Evolutionary conservation across 805 yeast genomes (phyloP).

Genomic region (Saturnispora sanitii): DNA sequence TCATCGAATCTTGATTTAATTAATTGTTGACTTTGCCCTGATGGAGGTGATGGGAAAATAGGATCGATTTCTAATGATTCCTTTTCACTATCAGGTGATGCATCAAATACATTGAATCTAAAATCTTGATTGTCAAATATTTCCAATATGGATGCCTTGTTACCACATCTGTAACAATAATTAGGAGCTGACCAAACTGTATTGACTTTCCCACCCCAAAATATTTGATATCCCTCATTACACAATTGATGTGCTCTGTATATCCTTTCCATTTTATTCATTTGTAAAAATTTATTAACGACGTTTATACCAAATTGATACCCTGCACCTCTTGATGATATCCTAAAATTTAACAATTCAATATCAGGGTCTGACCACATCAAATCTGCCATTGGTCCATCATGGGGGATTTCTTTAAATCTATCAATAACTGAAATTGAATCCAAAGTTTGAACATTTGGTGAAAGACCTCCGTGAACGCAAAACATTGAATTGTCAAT

Average conservation of each 20-base stretch:
- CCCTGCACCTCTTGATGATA: conserved; percentile 96
- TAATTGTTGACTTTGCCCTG: neutral
- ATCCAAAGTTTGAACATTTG: conserved; percentile 88
- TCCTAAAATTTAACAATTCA: conserved; percentile 65
- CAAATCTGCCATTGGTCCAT: conserved; percentile 98
- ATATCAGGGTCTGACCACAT: conserved; percentile 99
- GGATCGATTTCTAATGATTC: conserved; percentile 34
- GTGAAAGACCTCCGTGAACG: conserved; percentile 94
- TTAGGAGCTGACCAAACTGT: conserved; percentile 99
- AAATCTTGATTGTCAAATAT: conserved; percentile 49
- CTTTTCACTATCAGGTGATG: conserved; percentile 85
- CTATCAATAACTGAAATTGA: conserved; percentile 86
- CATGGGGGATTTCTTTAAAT: conserved; percentile 93
- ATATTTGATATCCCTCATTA: conserved; percentile 89
- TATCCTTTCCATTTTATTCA: conserved; percentile 71
- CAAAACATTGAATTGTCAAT: conserved; percentile 87
- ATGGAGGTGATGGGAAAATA: conserved; percentile 1
- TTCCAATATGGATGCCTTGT: conserved; percentile 94
- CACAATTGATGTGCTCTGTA: conserved; percentile 94
- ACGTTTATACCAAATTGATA: conserved; percentile 90
- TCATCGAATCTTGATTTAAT: too few species aligned
- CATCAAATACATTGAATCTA: conserved; percentile 85
- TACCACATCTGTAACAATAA: conserved; percentile 95
- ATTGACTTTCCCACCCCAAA: conserved; percentile 82
- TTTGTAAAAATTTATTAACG: conserved; percentile 72